Conservation (phyloP, 2,329 filamentous ascomycete genomes). For the Pseudogymnoascus sp. region DNA sequence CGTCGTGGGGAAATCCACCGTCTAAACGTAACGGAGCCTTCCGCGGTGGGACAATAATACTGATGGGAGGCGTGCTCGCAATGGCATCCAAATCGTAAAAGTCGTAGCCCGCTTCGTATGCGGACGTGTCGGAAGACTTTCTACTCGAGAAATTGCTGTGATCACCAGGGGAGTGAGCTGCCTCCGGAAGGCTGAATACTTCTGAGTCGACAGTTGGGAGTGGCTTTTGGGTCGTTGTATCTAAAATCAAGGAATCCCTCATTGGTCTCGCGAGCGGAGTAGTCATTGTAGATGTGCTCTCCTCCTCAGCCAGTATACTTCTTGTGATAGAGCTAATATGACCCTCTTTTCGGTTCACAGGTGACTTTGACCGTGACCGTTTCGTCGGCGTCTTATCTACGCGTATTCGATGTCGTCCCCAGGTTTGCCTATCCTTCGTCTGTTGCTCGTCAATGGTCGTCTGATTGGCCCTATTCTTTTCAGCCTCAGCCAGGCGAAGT, state of each 20-base stretch:
- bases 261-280: conserved; percentile 51
- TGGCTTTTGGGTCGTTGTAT: conserved; percentile 20
- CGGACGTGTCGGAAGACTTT: background rate
- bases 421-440: conserved; percentile 4
- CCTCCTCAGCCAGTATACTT: conserved; percentile 33
- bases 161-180: conserved; percentile 15
- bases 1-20: conserved; percentile 14
- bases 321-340: conserved; percentile 16
- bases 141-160: background rate
- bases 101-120: conserved; percentile 48
- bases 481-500: conserved; percentile 31
- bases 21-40: conserved; percentile 15
- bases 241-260: conserved; percentile 23
- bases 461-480: conserved; percentile 29
- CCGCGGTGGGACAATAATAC: conserved; percentile 32
- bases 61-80: conserved; percentile 39
- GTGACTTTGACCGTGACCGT: conserved; percentile 10
- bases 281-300: conserved; percentile 54
- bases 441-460: conserved; percentile 11
- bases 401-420: conserved; percentile 6
- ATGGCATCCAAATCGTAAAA: conserved; percentile 53
- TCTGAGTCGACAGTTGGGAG: conserved; percentile 25
- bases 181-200: conserved; percentile 21
- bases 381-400: conserved; percentile 22
- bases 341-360: conserved; percentile 12